A percentile compares a stretch with the other conserved stretches of the same genome.
These are phyloP conservation scores for Colletotrichum sansevieriae DNA, from an alignment of 2,329 filamentous ascomycete species.

Conservation along the genomic window DNA sequence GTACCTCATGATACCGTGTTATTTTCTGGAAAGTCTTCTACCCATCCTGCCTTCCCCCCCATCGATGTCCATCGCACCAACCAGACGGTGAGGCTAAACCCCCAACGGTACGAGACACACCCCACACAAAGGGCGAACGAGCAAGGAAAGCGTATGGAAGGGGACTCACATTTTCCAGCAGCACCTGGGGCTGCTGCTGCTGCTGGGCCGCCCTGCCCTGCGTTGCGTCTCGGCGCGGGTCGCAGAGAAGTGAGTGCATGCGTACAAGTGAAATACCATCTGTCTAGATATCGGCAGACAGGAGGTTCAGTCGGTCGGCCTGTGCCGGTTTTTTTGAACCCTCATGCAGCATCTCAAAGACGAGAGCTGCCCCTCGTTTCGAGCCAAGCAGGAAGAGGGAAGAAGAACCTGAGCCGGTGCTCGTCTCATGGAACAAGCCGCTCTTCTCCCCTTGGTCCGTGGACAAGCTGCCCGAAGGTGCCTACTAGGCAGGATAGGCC, in stretches of 20 bases:
- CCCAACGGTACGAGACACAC: not conserved
- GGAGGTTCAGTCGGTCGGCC: too few relatives aligned
- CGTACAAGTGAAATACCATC: not conserved
- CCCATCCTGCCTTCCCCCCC: too few relatives aligned
- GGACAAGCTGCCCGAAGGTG: not conserved
- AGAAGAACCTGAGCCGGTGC: not conserved
- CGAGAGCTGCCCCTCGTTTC: constrained; percentile 20
- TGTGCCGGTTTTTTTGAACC: too few relatives aligned
- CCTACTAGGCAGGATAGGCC: not conserved
- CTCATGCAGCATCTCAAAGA: not conserved
- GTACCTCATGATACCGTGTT: constrained; percentile 9
- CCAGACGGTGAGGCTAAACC: constrained; percentile 22
- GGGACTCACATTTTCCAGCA: too few relatives aligned
- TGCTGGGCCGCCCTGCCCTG: not conserved
- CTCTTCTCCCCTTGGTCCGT: constrained; percentile 1
- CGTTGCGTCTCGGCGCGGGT: not conserved
- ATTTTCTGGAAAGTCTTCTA: not conserved
- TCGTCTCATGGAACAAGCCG: too few relatives aligned
- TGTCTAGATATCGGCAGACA: too few relatives aligned
- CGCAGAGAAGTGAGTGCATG: not conserved
- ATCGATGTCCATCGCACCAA: not conserved
- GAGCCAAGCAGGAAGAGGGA: not conserved
- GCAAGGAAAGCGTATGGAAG: too few relatives aligned
- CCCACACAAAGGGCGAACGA: not conserved
- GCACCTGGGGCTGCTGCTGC: not conserved